Evolutionary conservation across 768 basidiomycete genomes (phyloP), one percentile per base, ranked within the genome.

Genomic region (Clavulina sp.): DNA sequence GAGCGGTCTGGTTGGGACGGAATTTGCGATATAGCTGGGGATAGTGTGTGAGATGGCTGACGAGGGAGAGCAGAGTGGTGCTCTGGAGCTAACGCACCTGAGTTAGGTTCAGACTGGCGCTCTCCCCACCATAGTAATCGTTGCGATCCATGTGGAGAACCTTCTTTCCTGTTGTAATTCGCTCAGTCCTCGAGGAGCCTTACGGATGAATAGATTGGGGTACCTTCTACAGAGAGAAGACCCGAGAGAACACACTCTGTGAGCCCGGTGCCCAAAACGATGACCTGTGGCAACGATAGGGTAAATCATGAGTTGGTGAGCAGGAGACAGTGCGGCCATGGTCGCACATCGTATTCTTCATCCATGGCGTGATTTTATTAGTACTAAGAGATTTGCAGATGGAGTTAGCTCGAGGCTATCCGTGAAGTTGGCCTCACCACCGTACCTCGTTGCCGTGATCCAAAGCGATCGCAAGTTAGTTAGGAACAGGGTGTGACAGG

Each of bases 181-280:
- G n/a, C n/a, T n/a, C n/a, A n/a, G n/a, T n/a, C n/a, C n/a, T n/a
- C n/a, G n/a, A n/a, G n/a, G n/a, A n/a, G n/a, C n/a, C n/a, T n/a
- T n/a, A n/a, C n/a, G n/a, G n/a, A n/a, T n/a, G n/a, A n/a, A n/a
- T n/a, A n/a, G n/a, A n/a, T n/a, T n/a, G n/a, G n/a, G n/a, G n/a
- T n/a, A n/a, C 95, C 93, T 66, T 96, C 95, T 41, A 96, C 93
- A n/a, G 93, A 97, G 60, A 99, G 74, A 60, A 99, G 70, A 33
- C 95, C 95, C 16, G 95, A 97, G 56, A 99, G 78, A 65, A 97
- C 92, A 70, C 95, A 97, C 67, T 99, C 95, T 28, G 93, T 96
- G 63, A 99, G 71, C 56, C 95, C 95, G 56, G 95, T 99, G 55
- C 95, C 95, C 60, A 97, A 77, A 57, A 91, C 82, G 65, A 88